A percentile compares a stretch with the other conserved stretches of the same genome.
These are phyloP conservation scores for Sphenostylis stenocarpa DNA, from an alignment of 306 rosid genomes.

Conservation along the genomic window DNA sequence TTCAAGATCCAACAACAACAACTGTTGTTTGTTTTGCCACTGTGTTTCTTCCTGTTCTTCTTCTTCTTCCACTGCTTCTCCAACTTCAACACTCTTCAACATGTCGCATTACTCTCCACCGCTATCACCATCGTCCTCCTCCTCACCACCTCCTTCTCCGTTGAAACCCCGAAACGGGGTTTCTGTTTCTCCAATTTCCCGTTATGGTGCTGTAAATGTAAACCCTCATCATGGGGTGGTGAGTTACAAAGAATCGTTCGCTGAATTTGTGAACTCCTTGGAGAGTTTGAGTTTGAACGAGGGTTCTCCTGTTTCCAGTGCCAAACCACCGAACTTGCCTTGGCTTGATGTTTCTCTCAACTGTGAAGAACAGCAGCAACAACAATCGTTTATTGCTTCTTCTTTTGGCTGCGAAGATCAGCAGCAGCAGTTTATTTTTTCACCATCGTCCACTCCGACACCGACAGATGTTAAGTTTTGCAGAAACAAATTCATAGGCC, in stretches of 20 bases:
- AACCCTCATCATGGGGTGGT: constrained; percentile 23
- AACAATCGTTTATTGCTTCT: constrained; percentile 54
- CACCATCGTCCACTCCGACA: constrained; percentile 42
- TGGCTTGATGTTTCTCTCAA: constrained; percentile 60
- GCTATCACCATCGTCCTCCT: constrained; percentile 63
- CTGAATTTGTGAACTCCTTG: constrained; percentile 69
- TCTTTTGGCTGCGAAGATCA: constrained; percentile 27
- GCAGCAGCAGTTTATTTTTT: constrained; percentile 51
- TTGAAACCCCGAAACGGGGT: constrained; percentile 33
- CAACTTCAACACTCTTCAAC: constrained; percentile 73
- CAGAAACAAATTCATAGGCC: constrained; percentile 1
- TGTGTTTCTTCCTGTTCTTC: background rate
- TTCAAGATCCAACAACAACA: constrained; percentile 39
- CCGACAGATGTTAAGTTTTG: constrained; percentile 13
- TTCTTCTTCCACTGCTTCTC: constrained; percentile 44
- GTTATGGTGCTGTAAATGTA: constrained; percentile 24
- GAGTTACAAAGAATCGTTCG: constrained; percentile 50
- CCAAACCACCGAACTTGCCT: constrained; percentile 26
- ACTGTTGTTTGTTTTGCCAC: constrained; percentile 59
- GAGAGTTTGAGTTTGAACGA: constrained; percentile 66
- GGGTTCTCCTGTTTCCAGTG: constrained; percentile 27
- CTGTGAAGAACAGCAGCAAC: constrained; percentile 39
- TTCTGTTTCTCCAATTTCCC: constrained; percentile 46
- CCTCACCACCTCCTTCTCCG: constrained; percentile 74
- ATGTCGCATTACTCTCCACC: constrained; percentile 76